Evolutionary conservation across 2,329 filamentous ascomycete genomes (phyloP), one percentile per base, ranked within the genome.

Genomic region (Pyrenochaeta sp.): DNA sequence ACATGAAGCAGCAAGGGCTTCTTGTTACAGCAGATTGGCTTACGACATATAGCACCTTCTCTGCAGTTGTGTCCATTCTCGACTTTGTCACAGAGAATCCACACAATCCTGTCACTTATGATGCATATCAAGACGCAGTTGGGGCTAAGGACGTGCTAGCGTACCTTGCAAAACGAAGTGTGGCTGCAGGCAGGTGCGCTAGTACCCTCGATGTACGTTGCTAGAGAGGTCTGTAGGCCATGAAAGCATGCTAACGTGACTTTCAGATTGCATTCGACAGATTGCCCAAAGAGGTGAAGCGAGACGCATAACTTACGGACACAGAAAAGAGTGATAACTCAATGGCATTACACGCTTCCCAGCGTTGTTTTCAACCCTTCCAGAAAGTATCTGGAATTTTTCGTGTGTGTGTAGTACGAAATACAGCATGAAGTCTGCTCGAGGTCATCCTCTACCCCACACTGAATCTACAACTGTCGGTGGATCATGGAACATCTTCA

Each of bases 161-260:
- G 50, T 88, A 88, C 12, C 83, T 97, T 56, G 90, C 92, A 3
- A 88, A 90, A 67, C 90, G 90, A 69, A 97, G 92, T 72, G 85
- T 95, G 83, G 92, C 93, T 32, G 94, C 94, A 2, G 92, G 97
- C 73, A 85, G 92, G 58, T 95, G 95, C 69, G 91, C 91, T 0
- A 84, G 83, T 43, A 90, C 91, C 40, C 83, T 98, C 32, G 86
- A 88, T 72, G 91, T 93, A 83, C 32, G 7, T 36, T 7, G 13
- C 32, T 36, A n/a, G 7, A 36, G 32, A 13, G 7, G 7, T 13
- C 32, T 36, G 13, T 7, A 13, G 32, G 32, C 7, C 32, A 36
- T 13, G 32, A 7, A 36, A 36, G 7, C 7, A 36, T 36, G 32
- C 32, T 36, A 36, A 36, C 32, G 7, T 7, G 7, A 13, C 13